A percentile compares a stretch with the other conserved stretches of the same genome.
Evolutionary conservation across 257 asterid species (phyloP).

Genomic region (Misopates orontium): DNA sequence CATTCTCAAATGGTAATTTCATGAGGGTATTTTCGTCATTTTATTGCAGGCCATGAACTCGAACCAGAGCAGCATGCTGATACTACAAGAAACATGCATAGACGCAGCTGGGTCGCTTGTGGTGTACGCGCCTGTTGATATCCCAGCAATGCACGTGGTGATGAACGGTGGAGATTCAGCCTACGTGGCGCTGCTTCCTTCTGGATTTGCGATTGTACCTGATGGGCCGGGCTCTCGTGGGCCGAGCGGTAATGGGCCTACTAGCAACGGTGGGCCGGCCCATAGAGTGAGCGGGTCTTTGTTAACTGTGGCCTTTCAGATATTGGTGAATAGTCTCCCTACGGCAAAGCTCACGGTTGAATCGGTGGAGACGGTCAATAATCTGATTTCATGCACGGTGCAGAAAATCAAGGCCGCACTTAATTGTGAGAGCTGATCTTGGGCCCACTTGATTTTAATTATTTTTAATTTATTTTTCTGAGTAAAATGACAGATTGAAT

Average conservation of each 20-base stretch:
- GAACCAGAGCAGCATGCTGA: slow-evolving; percentile 83
- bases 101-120: slow-evolving; percentile 87
- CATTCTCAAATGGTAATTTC: slow-evolving; percentile 7
- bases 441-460: background rate
- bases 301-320: slow-evolving; percentile 87
- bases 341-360: slow-evolving; percentile 88
- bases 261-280: slow-evolving; percentile 35
- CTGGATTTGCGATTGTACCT: slow-evolving; percentile 85
- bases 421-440: slow-evolving; percentile 57
- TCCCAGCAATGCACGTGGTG: slow-evolving; percentile 88
- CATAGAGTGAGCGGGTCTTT: slow-evolving; percentile 67
- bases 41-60: slow-evolving; percentile 35
- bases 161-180: slow-evolving; percentile 98
- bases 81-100: slow-evolving; percentile 82
- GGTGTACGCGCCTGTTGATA: slow-evolving; percentile 97
- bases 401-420: slow-evolving; percentile 90
- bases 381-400: slow-evolving; percentile 87
- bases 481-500: background rate
- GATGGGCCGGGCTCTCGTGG: slow-evolving; percentile 70
- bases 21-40: slow-evolving; percentile 28
- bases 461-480: background rate
- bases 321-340: slow-evolving; percentile 77
- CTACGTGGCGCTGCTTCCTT: slow-evolving; percentile 84
- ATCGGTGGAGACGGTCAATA: slow-evolving; percentile 91
- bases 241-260: slow-evolving; percentile 33